Evolutionary conservation across 148 eudicot species (phyloP).

Genomic region (Fagopyrum homotropicum): DNA sequence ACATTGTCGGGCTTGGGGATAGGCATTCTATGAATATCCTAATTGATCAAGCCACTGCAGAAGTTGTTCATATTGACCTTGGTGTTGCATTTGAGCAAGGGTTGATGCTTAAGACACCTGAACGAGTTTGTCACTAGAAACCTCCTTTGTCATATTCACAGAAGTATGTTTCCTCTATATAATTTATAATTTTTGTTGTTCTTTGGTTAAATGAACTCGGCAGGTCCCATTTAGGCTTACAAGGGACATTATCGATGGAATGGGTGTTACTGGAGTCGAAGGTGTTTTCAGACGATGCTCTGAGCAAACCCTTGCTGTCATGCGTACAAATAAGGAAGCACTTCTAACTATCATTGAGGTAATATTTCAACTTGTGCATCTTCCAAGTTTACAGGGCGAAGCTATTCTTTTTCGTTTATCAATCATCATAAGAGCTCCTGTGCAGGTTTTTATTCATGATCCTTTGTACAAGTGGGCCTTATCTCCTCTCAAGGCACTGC

Average conservation of each 20-base stretch:
- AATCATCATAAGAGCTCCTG: conserved; percentile 8
- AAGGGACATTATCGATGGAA: conserved; percentile 88
- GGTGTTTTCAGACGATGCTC: conserved; percentile 97
- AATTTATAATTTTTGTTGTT: not conserved
- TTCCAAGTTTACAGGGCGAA: not conserved
- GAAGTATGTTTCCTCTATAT: not conserved
- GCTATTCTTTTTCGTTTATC: not conserved
- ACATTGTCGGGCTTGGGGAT: conserved; percentile 98
- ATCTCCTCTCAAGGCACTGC: conserved; percentile 92
- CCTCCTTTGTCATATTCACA: not conserved
- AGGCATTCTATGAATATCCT: conserved; percentile 93
- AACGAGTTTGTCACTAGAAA: conserved; percentile 51
- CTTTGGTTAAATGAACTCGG: conserved; percentile 12
- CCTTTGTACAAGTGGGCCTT: conserved; percentile 98
- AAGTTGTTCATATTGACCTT: conserved; percentile 97
- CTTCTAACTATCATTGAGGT: conserved; percentile 92
- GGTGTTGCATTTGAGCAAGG: conserved; percentile 99
- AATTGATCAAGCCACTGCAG: conserved; percentile 93
- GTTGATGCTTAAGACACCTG: conserved; percentile 97
- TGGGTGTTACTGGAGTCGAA: conserved; percentile 97
- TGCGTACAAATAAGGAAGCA: conserved; percentile 97
- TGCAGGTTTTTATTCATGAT: conserved; percentile 98
- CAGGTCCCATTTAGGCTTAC: conserved; percentile 96
- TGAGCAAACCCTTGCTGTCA: conserved; percentile 89
- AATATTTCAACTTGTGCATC: conserved; percentile 16